These are phyloP conservation scores for Aspergillus neotritici DNA, from an alignment of 2,329 filamentous ascomycete species.

Conservation along the genomic window DNA sequence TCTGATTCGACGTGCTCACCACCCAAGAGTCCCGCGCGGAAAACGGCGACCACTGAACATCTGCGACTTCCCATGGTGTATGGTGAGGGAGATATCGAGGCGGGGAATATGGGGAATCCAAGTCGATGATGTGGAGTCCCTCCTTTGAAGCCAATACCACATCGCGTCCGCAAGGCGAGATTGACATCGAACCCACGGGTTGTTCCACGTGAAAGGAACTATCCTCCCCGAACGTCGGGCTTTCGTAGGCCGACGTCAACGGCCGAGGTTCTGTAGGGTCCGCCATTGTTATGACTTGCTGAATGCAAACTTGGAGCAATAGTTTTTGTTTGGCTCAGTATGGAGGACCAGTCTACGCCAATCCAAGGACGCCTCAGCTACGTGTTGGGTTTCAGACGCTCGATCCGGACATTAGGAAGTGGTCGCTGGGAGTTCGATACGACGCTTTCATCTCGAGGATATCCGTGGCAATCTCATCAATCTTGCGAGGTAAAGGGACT, in stretches of 20 bases:
- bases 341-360: constrained; percentile 4
- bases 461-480: constrained; percentile 1
- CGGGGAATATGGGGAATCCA: constrained; percentile 82
- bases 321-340: not conserved
- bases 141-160: constrained; percentile 85
- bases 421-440: constrained; percentile 1
- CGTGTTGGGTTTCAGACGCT: constrained; percentile 4
- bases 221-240: constrained; percentile 79
- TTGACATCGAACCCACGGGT: constrained; percentile 80
- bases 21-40: constrained; percentile 87
- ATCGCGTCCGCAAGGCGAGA: constrained; percentile 85
- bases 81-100: constrained; percentile 81
- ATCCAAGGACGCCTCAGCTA: constrained; percentile 4
- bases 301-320: too few relatives aligned
- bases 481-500: constrained; percentile 2
- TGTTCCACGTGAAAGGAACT: constrained; percentile 77
- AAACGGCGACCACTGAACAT: constrained; percentile 96
- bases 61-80: constrained; percentile 88
- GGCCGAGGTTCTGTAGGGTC: constrained; percentile 34
- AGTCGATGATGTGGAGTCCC: constrained; percentile 83
- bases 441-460: constrained; percentile 15
- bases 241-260: constrained; percentile 63
- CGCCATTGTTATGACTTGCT: constrained; percentile 22
- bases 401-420: constrained; percentile 9
- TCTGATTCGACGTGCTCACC: constrained; percentile 88